Conservation (phyloP, 176 grass and related monocot species). For the Aegilops speltoides region DNA sequence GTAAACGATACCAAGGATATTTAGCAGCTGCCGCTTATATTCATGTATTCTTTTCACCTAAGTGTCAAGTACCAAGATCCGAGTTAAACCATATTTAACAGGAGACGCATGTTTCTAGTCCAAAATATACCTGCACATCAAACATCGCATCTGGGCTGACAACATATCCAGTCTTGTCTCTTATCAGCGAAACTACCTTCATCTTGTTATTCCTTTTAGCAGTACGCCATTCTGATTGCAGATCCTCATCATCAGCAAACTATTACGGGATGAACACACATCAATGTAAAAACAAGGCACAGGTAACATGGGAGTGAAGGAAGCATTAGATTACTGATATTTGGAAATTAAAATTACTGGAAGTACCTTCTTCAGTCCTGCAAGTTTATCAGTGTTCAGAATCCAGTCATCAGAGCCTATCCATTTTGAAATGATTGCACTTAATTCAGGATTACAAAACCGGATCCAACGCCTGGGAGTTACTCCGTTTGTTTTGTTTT, state of each 20-base stretch:
- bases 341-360: not conserved
- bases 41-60: slow-evolving; percentile 99
- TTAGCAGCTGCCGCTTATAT: slow-evolving; percentile 91
- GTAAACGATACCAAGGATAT: slow-evolving; percentile 97
- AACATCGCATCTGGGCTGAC: slow-evolving; percentile 98
- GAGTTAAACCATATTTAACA: slow-evolving; percentile 8
- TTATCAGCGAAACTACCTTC: slow-evolving; percentile 81
- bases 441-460: slow-evolving; percentile 94
- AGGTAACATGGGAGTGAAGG: not conserved
- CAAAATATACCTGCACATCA: slow-evolving; percentile 90
- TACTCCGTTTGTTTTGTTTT: slow-evolving; percentile 99
- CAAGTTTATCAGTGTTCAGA: slow-evolving; percentile 82
- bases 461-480: slow-evolving; percentile 95
- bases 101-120: not conserved
- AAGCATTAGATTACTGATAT: not conserved
- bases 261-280: slow-evolving; percentile 34
- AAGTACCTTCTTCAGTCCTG: slow-evolving; percentile 74
- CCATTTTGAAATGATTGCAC: slow-evolving; percentile 91
- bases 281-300: slow-evolving; percentile 23
- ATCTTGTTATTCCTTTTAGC: slow-evolving; percentile 85
- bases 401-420: slow-evolving; percentile 94
- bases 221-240: slow-evolving; percentile 79
- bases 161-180: slow-evolving; percentile 91
- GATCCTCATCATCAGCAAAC: slow-evolving; percentile 84
- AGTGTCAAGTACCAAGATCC: slow-evolving; percentile 33